Percentiles rank a stretch among this genome's conserved stretches.
phyloP scores from a whole-genome alignment of 169 alveolate genomes.

The Cryptosporidium meleagridis region DNA sequence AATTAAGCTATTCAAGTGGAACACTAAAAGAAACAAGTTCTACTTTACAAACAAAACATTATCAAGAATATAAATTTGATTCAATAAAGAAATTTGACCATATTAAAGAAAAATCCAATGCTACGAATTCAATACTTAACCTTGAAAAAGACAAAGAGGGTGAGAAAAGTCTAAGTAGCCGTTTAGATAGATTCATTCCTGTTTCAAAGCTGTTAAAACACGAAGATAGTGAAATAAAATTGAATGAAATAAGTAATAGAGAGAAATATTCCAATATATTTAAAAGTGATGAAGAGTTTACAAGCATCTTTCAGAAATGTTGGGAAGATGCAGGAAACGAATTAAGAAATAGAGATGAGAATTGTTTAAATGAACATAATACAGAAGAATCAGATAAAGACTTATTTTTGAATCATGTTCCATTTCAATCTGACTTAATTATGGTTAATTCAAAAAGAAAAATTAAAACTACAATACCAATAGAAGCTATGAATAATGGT shows the following conservation, averaged over 20 bases:
- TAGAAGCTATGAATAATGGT: background rate
- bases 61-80: background rate
- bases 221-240: background rate
- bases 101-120: background rate
- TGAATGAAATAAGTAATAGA: background rate
- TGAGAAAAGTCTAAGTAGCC: background rate
- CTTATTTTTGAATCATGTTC: constrained; percentile 9
- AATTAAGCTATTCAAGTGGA: too few species aligned
- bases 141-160: background rate
- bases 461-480: constrained; percentile 59
- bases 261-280: constrained; percentile 6
- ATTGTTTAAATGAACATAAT: background rate
- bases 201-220: background rate
- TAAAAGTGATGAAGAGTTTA: constrained; percentile 29
- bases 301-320: constrained; percentile 9
- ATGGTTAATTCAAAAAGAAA: constrained; percentile 6
- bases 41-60: background rate
- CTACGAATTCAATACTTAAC: background rate
- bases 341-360: background rate
- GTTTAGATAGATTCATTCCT: background rate
- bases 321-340: constrained; percentile 57
- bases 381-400: background rate
- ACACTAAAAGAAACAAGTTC: background rate
- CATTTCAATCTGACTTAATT: constrained; percentile 53
- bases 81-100: too few species aligned